Base-by-base conservation (phyloP, 2,329 filamentous ascomycete genomes). In the Sarocladium oryzae region DNA sequence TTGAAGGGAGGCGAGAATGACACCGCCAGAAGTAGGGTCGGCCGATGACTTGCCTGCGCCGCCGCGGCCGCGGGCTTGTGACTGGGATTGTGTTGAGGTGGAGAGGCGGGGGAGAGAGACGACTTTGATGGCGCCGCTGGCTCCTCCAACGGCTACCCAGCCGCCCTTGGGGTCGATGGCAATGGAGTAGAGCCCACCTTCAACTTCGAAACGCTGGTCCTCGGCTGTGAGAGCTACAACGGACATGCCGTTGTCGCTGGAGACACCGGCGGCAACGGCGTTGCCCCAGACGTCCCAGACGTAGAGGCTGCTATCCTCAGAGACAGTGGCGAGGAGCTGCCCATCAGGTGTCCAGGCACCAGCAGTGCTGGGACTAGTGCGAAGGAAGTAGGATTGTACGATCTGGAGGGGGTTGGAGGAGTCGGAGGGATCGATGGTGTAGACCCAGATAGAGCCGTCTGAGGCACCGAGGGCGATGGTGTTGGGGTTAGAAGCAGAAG, bases 391-490 rank as follows among this genome's bases (percentile, higher is more conserved):
- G 23, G 86, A 86, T 72, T 96, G 89, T 4, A 95, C 78, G 63
- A 97, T 93, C 60, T 85, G 84, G 50, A 97, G 76, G 7, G 88
- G 70, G 61, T 72, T 75, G 48, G 69, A 69, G 30, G 68, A 38
- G 56, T 88, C 83, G 51, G 75, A 74, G 26, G 79, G 72, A 66
- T 91, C 85, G 61, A 97, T 78, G n/a, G 84, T 85, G 72, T 96
- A 96, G 9, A 99, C 86, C 93, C 93, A 99, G 37, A 96, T 90
- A 49, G 85, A 91, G 51, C 93, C 93, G 65, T 99, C 91, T 32
- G 80, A 87, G 30, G 90, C 90, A 52, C 93, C 93, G 7, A 99
- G 73, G 0, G 93, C 93, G 55, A 99, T 65, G 8, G 89, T 84
- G 70, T 96, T 95, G 54, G 86, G 81, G 64, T 88, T 82, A 5